A percentile compares a stretch with the other conserved stretches of the same genome.
phyloP scores from a whole-genome alignment of 805 yeast genomes.

The Schizosaccharomyces osmophilus region DNA sequence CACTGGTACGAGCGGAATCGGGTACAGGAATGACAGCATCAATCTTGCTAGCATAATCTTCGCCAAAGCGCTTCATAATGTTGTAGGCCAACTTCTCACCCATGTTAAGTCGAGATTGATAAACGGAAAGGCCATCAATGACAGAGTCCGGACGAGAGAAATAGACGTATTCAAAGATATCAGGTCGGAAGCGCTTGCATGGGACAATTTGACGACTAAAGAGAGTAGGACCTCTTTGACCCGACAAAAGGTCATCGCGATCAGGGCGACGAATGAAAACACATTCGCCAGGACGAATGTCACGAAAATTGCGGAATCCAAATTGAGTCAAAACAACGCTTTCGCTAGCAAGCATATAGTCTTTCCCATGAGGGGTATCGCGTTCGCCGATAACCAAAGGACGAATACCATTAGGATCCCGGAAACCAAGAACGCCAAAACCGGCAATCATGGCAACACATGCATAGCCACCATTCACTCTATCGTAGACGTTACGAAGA shows the following conservation, averaged over 20 bases:
- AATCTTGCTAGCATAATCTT: slow-evolving; percentile 29
- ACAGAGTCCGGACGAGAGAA: slow-evolving; percentile 96
- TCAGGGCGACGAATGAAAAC: slow-evolving; percentile 68
- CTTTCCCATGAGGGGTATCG: slow-evolving; percentile 41
- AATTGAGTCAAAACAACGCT: slow-evolving; percentile 86
- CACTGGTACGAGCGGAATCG: slow-evolving; percentile 91
- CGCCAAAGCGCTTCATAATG: slow-evolving; percentile 25
- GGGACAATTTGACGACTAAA: slow-evolving; percentile 59
- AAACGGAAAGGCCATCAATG: slow-evolving; percentile 87
- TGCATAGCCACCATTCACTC: slow-evolving; percentile 90
- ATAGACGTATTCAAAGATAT: slow-evolving; percentile 88
- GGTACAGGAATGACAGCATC: slow-evolving; percentile 97
- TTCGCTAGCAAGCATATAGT: slow-evolving; percentile 88
- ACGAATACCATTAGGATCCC: slow-evolving; percentile 93
- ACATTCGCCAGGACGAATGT: slow-evolving; percentile 85
- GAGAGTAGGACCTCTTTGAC: background rate
- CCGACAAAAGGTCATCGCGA: slow-evolving; percentile 32
- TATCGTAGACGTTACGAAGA: slow-evolving; percentile 51
- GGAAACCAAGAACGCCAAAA: slow-evolving; percentile 78
- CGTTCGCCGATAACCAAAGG: slow-evolving; percentile 79
- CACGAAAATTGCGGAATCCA: slow-evolving; percentile 56
- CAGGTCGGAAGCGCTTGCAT: slow-evolving; percentile 63
- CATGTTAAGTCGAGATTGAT: slow-evolving; percentile 79
- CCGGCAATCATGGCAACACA: slow-evolving; percentile 83
- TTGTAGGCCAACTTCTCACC: slow-evolving; percentile 68